Evolutionary conservation across 176 grass and related monocot genomes (phyloP).

Genomic region (Alloteropsis semialata): DNA sequence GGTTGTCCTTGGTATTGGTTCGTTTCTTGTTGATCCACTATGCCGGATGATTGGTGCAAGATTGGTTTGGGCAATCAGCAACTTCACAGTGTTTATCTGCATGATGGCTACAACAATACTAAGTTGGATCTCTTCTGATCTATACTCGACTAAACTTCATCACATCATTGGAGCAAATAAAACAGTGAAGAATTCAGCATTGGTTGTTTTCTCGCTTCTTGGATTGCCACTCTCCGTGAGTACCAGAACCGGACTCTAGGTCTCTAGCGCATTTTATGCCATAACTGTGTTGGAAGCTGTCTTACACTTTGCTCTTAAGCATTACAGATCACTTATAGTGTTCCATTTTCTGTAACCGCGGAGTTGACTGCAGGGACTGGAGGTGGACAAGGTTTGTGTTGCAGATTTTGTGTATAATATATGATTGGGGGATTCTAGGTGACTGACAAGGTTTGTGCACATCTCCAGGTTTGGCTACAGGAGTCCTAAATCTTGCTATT

Average conservation of each 20-base stretch:
- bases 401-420: background rate
- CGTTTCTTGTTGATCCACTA: slow-evolving; percentile 86
- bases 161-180: slow-evolving; percentile 80
- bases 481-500: slow-evolving; percentile 94
- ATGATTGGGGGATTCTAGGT: background rate
- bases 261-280: background rate
- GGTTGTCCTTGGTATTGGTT: slow-evolving; percentile 91
- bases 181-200: slow-evolving; percentile 47
- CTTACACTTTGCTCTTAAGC: slow-evolving; percentile 19
- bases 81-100: slow-evolving; percentile 91
- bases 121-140: slow-evolving; percentile 65
- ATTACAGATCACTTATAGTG: slow-evolving; percentile 86
- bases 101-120: slow-evolving; percentile 80
- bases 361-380: slow-evolving; percentile 84
- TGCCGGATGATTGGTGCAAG: slow-evolving; percentile 80
- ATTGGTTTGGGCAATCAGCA: slow-evolving; percentile 92
- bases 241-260: background rate
- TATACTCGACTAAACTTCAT: slow-evolving; percentile 56
- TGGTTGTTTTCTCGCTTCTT: slow-evolving; percentile 88
- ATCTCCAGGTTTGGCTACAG: slow-evolving; percentile 82
- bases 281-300: background rate
- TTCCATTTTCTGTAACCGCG: slow-evolving; percentile 91
- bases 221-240: slow-evolving; percentile 92
- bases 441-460: slow-evolving; percentile 8
- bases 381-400: slow-evolving; percentile 87